Evolutionary conservation across 306 rosid species (phyloP), one percentile per base, ranked within the genome.

Genomic region (Potentilla sterilis): DNA sequence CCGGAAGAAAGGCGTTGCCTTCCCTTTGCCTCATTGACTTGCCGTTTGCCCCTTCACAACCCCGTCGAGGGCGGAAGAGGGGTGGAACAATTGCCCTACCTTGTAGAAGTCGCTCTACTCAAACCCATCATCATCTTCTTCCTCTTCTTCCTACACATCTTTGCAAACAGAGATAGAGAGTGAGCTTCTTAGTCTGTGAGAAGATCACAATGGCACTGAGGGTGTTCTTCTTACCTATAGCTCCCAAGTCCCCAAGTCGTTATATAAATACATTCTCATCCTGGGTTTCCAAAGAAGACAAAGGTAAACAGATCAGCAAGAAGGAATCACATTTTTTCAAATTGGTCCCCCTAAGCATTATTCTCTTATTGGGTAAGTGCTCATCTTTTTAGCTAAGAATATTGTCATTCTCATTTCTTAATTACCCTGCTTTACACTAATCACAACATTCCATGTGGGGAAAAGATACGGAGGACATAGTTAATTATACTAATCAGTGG

Each of bases 1-100:
- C 89, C 75, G 84, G 88, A 88, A 88, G 90, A 90, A 90, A 89
- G 96, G 92, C 93, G 76, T 88, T 46, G 87, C 96, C 93, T 89
- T 78, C 96, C 93, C 89, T 87, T 67, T 87, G 96, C 93, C 91
- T 79, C 49, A 55, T 63, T 85, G 93, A 89, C 84, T 91, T 91
- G 96, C 96, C 96, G 78, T 81, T 77, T 72, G 15, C 79, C 67
- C 54, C 78, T 72, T 58, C 85, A 76, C 85, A 64, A 57, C 78
- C 81, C 77, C 79, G 76, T 74, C 66, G 83, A 38, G 51, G 68
- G 83, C 49, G 74, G 81, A 58, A 70, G 76, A 78, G 87, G 81
- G 51, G 81, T 41, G 71, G 77, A 67, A 22, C 34, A 40, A 49
- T 65, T 49, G 58, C 14, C 64, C 14, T 59, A 35, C 68, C 70